Conservation (phyloP, 306 rosid species). For the Herpetospermum pedunculosum region DNA sequence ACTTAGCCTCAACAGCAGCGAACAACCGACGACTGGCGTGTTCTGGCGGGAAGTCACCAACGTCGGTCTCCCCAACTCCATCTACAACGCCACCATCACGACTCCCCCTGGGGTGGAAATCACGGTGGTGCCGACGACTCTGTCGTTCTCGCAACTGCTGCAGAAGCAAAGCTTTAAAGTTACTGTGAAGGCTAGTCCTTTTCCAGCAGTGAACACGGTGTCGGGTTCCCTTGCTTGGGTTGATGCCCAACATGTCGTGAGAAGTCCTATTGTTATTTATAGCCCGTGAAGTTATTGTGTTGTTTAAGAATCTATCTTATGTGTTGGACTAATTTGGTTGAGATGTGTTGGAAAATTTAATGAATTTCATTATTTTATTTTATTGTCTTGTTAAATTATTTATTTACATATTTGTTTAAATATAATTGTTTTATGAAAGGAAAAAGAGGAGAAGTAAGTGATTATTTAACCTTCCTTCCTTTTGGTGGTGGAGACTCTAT, state of each 20-base stretch:
- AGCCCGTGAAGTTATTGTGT: slow-evolving; percentile 11
- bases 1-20: slow-evolving; percentile 25
- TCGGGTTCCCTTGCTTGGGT: slow-evolving; percentile 63
- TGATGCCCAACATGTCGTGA: slow-evolving; percentile 32
- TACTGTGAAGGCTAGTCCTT: slow-evolving; percentile 46
- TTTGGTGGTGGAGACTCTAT: too few relatives aligned
- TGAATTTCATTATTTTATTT: too few relatives aligned
- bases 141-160: slow-evolving; percentile 28
- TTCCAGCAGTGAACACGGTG: slow-evolving; percentile 23
- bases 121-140: slow-evolving; percentile 34
- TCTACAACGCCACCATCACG: slow-evolving; percentile 42
- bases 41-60: slow-evolving; percentile 65
- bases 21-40: slow-evolving; percentile 20
- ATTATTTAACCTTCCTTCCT: too few relatives aligned
- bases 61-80: slow-evolving; percentile 43
- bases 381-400: too few relatives aligned
- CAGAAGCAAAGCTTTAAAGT: slow-evolving; percentile 65
- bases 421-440: too few relatives aligned
- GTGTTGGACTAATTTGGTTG: neutral
- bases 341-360: too few relatives aligned
- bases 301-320: neutral
- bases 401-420: too few relatives aligned
- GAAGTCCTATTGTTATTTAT: slow-evolving; percentile 67
- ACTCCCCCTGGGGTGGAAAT: slow-evolving; percentile 58
- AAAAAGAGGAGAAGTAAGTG: too few relatives aligned